phyloP scores from a whole-genome alignment of 1,139 yeast species.

The Magnusiomyces paraingens region DNA sequence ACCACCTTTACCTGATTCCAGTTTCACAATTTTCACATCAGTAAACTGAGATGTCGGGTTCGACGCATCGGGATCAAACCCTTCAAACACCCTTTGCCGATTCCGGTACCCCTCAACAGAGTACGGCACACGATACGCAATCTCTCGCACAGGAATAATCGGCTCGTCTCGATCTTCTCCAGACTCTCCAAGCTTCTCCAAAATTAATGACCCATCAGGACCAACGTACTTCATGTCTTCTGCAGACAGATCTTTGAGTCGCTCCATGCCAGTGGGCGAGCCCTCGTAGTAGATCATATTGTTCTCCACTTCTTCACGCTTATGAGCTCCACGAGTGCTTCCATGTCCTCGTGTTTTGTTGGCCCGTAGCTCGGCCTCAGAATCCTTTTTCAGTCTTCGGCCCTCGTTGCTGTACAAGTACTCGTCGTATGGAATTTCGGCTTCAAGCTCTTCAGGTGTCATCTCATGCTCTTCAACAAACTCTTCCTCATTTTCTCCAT shows the following conservation, averaged over 20 bases:
- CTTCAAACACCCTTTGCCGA: slow-evolving; percentile 22
- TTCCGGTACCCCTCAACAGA: slow-evolving; percentile 25
- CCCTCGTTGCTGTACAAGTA: not conserved
- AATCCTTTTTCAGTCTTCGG: not conserved
- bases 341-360: not conserved
- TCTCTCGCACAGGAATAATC: slow-evolving; percentile 15
- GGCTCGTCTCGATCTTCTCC: slow-evolving; percentile 17
- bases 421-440: not conserved
- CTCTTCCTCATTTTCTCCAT: not conserved
- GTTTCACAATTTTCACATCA: slow-evolving; percentile 61
- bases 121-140: slow-evolving; percentile 26
- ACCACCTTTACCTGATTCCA: slow-evolving; percentile 84
- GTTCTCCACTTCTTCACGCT: not conserved
- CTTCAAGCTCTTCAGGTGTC: slow-evolving; percentile 1
- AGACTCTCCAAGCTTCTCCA: slow-evolving; percentile 8
- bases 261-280: not conserved
- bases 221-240: slow-evolving; percentile 1
- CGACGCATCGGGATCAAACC: slow-evolving; percentile 10
- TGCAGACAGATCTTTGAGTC: not conserved
- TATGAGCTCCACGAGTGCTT: not conserved
- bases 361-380: not conserved
- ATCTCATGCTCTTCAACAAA: not conserved
- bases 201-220: not conserved
- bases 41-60: slow-evolving; percentile 32
- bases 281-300: slow-evolving; percentile 3